Base-by-base conservation (phyloP, 768 basidiomycete genomes). In the Bullera alba region DNA sequence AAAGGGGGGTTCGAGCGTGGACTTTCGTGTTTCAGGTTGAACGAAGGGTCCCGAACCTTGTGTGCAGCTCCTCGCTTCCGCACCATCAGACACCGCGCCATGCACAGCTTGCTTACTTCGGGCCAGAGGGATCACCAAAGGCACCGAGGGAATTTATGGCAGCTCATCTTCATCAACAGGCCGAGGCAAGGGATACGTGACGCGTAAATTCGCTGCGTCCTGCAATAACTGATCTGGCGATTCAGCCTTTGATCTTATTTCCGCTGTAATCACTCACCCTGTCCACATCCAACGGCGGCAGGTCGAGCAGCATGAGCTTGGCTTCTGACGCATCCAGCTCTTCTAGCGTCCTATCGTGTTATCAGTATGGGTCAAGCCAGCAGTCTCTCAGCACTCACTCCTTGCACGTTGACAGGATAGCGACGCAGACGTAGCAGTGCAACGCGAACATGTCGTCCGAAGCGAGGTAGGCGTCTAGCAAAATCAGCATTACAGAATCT, bases 351-450 rank as follows among this genome's bases (percentile, higher is more conserved):
- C 66, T 68, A 26, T 14, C 19, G 14, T 10, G 10, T 43, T n/a
- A n/a, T 28, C 42, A 28, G 26, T 19, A 12, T 21, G 32, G 37
- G 17, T 41, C 28, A 6, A 37, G 14, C 32, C 6, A 14, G 14
- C 21, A 16, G 28, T 21, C 19, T 17, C 30, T 8, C 17, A 2
- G 15, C 10, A 58, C 66, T 42, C 36, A 68, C 66, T 68, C 66
- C 57, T 58, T 60, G 36, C 63, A 68, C 2, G 66, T 68, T 5
- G 56, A 47, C 5, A 68, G 38, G 5, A 68, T 60, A 0, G 66
- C 58, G 4, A 68, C 66, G 39, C 63, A 68, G n/a, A 65, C 61
- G 41, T 68, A 68, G 38, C 66, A 68, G 44, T 68, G 66, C 17
- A 68, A 45, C 16, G 55, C 57, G 49, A 68, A 68, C 66, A 63